Conservation (phyloP, 2,329 filamentous ascomycete genomes). For the Aspergillus pseudonomiae region DNA sequence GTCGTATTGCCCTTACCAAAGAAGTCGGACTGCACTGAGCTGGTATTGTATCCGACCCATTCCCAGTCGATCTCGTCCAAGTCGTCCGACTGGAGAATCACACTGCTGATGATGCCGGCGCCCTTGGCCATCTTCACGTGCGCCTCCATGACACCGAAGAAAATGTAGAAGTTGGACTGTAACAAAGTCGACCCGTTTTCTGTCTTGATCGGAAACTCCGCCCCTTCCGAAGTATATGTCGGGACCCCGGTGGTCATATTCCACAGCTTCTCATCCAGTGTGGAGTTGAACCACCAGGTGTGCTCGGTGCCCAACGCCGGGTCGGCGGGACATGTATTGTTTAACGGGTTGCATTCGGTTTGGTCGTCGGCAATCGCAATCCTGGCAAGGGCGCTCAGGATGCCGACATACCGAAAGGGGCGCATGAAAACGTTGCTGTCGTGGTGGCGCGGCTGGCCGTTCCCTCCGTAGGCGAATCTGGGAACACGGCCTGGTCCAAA, state of each 20-base stretch:
- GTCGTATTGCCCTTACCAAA: not conserved
- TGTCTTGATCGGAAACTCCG: not conserved
- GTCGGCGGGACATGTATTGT: not conserved
- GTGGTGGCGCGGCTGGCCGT: not conserved
- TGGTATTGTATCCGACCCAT: not conserved
- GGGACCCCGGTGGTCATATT: not conserved
- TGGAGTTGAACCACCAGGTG: not conserved
- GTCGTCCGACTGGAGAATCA: not conserved
- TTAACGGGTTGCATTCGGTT: conserved; percentile 3
- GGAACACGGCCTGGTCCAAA: too few relatives aligned
- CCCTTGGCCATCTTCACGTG: not conserved
- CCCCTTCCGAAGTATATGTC: not conserved
- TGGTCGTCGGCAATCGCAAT: not conserved
- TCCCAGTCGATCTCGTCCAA: not conserved
- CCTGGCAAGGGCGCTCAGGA: not conserved
- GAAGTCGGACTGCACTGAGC: not conserved
- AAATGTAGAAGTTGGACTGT: not conserved
- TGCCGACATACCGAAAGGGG: not conserved
- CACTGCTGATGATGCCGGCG: not conserved
- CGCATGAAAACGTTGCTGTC: not conserved
- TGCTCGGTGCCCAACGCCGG: not conserved
- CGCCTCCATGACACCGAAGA: not conserved
- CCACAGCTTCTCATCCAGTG: not conserved
- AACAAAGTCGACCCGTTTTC: not conserved
- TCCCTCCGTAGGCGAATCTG: not conserved